Percentiles rank a stretch among this genome's conserved stretches.
phyloP scores from a whole-genome alignment of 2,329 filamentous ascomycete species.

The Dothideomycetes sp. region DNA sequence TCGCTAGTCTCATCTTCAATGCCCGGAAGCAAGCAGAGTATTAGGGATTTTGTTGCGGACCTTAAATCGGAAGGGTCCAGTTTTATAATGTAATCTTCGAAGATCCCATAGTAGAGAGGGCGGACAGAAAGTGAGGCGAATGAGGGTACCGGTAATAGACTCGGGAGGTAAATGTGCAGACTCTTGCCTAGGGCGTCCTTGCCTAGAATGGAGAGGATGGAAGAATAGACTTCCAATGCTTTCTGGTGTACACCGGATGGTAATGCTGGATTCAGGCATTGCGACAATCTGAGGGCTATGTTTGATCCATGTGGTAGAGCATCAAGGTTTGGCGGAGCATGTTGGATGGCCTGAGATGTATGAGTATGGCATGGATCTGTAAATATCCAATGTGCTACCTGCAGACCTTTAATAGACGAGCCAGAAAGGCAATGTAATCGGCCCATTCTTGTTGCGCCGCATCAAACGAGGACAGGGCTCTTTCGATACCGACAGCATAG shows the following conservation, averaged over 20 bases:
- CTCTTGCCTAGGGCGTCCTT: constrained; percentile 55
- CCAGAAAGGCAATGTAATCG: constrained; percentile 96
- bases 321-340: constrained; percentile 60
- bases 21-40: constrained; percentile 80
- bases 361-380: neutral
- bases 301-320: constrained; percentile 70
- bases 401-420: constrained; percentile 70
- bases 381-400: constrained; percentile 5
- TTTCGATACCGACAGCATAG: constrained; percentile 81
- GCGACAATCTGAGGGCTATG: constrained; percentile 82
- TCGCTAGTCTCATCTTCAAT: constrained; percentile 94
- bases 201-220: constrained; percentile 79
- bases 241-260: constrained; percentile 98
- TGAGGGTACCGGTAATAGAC: constrained; percentile 76
- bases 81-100: constrained; percentile 69
- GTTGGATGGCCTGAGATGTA: constrained; percentile 63
- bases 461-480: constrained; percentile 81
- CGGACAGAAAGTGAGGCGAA: constrained; percentile 91
- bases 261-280: constrained; percentile 86
- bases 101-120: constrained; percentile 69
- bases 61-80: constrained; percentile 62
- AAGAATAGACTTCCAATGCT: constrained; percentile 82
- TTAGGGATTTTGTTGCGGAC: constrained; percentile 80
- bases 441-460: constrained; percentile 96
- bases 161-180: constrained; percentile 78